Conservation (phyloP, 257 asterid species). For the Mentha longifolia region DNA sequence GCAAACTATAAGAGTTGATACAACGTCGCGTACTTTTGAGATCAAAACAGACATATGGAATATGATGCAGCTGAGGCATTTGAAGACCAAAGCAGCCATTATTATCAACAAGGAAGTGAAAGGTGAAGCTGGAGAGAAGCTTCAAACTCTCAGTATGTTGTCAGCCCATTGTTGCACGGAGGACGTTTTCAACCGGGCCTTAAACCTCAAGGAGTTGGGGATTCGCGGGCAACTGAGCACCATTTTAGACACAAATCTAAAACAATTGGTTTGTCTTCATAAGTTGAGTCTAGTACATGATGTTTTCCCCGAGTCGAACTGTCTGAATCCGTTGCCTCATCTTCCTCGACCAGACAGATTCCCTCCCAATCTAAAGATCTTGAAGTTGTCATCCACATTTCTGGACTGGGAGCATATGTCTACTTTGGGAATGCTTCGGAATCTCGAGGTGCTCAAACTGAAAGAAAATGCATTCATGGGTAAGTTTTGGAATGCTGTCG, state of each 20-base stretch:
- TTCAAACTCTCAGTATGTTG: constrained; percentile 32
- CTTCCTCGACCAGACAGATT: constrained; percentile 37
- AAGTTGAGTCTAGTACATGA: constrained; percentile 36
- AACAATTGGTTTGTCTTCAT: constrained; percentile 24
- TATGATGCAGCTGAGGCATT: constrained; percentile 37
- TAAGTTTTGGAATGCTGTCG: constrained; percentile 29
- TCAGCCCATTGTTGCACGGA: constrained; percentile 37
- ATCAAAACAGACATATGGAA: constrained; percentile 30
- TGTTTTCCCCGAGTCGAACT: neutral
- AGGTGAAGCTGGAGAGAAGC: constrained; percentile 36
- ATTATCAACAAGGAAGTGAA: constrained; percentile 5
- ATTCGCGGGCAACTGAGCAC: constrained; percentile 36
- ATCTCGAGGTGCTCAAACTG: constrained; percentile 41
- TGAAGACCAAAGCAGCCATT: constrained; percentile 36
- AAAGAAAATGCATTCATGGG: constrained; percentile 41
- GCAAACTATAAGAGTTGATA: constrained; percentile 31
- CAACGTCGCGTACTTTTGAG: constrained; percentile 31
- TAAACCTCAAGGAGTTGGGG: constrained; percentile 34
- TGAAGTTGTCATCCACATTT: constrained; percentile 35
- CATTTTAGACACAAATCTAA: constrained; percentile 12
- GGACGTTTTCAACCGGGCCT: constrained; percentile 28
- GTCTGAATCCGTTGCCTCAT: neutral
- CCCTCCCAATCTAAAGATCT: constrained; percentile 36
- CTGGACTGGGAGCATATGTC: constrained; percentile 47
- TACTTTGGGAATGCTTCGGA: constrained; percentile 27